Base-by-base conservation (phyloP, 1,139 yeast genomes). In the Sugiyamaella castrensis region DNA sequence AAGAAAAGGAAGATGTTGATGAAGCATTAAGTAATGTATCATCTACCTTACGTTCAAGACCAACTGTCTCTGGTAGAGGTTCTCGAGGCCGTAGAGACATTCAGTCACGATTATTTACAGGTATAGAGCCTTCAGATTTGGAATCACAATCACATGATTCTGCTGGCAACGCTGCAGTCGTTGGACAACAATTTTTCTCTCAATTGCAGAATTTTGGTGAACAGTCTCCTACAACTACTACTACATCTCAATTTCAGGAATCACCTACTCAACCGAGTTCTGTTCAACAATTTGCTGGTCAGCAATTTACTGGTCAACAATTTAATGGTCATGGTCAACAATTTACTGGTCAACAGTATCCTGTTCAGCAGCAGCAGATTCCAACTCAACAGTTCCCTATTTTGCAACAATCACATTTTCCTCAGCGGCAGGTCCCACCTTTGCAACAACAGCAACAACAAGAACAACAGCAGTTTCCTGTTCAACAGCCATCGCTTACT, bases 41-140 rank as follows among this genome's bases (percentile, higher is more conserved):
- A 4, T 52, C 69, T 10, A 57, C 64, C 7, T 45, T 66, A 51
- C 54, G 68, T 19, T 51, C 66, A 24, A 53, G 60, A 24, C 64
- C 67, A 5, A 63, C 69, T 4, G 52, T 60, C 24, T 57, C 67
- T 26, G 61, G 66, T 9, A 46, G 69, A 28, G 55, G 62, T 1
- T 48, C 57, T 37, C 56, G 70, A 11, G 67, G 70, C 12, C 70
- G 83, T 58, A 71, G 74, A 43, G 80, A 77, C 40, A 71, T 78
- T 36, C 77, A 76, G 56, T 79, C 84, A 5, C 78, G 73, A 55
- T 65, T 77, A 43, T 82, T 81, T 67, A 77, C 78, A 30, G 75
- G 77, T 52, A 59, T 68, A 72, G 59, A 77, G 75, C 42, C 70
- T 8, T 48, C 62, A 13, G 58, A 57, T 13, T 41, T 59, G 29